These are phyloP conservation scores for Naganishia sp. DNA, from an alignment of 1,284 basidiomycete genomes.

Conservation along the genomic window DNA sequence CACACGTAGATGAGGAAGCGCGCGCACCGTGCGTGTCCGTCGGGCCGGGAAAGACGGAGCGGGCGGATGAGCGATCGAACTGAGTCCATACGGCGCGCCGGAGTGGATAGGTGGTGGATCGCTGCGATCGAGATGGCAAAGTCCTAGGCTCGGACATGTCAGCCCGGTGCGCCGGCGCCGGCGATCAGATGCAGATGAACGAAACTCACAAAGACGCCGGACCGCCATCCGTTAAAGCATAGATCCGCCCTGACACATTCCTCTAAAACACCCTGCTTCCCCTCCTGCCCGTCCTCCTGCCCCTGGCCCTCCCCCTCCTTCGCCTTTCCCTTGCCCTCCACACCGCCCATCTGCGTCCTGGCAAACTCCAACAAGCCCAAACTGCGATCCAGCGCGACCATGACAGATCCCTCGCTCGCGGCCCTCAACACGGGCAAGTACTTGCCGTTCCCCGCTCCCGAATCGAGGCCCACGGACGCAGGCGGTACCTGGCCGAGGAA, in stretches of 20 bases:
- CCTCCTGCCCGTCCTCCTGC: neutral
- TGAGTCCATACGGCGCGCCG: slow-evolving; percentile 67
- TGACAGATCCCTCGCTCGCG: slow-evolving; percentile 50
- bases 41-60: slow-evolving; percentile 58
- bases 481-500: slow-evolving; percentile 75
- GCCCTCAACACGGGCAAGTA: slow-evolving; percentile 69
- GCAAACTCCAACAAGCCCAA: slow-evolving; percentile 76
- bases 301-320: no score
- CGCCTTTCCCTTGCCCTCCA: neutral
- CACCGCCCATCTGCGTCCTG: slow-evolving; percentile 57
- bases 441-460: slow-evolving; percentile 97
- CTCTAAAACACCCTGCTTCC: slow-evolving; percentile 17
- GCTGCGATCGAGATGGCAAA: slow-evolving; percentile 94
- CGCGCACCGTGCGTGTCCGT: slow-evolving; percentile 56
- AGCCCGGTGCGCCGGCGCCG: neutral
- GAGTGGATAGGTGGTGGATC: slow-evolving; percentile 86
- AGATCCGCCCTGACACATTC: slow-evolving; percentile 63
- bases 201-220: slow-evolving; percentile 70
- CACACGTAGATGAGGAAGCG: slow-evolving; percentile 95
- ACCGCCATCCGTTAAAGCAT: slow-evolving; percentile 65
- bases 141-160: slow-evolving; percentile 61
- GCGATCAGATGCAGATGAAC: neutral
- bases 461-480: slow-evolving; percentile 85
- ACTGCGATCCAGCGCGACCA: slow-evolving; percentile 81
- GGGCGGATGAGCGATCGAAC: slow-evolving; percentile 69